Conservation (phyloP, 768 basidiomycete species). For the Clitopilus hobsonii region DNA sequence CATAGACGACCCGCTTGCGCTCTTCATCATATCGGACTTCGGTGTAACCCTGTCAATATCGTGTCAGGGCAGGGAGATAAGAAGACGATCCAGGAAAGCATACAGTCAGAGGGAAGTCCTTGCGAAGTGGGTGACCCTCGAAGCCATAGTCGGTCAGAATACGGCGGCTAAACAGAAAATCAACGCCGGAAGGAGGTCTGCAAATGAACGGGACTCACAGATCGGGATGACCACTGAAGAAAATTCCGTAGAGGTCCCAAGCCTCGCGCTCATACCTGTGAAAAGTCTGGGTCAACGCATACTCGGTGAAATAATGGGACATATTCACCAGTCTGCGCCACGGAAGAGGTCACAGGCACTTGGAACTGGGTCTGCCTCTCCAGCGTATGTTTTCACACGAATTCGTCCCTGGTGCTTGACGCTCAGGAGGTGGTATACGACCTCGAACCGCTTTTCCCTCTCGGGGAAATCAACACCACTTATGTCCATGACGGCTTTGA, state of each 20-base stretch:
- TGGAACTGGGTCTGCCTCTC: conserved; percentile 89
- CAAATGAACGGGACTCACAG: conserved; percentile 54
- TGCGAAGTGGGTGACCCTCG: conserved; percentile 95
- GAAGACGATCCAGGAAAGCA: conserved; percentile 17
- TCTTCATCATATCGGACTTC: conserved; percentile 98
- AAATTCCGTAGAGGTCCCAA: conserved; percentile 97
- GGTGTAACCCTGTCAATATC: conserved; percentile 77
- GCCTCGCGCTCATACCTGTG: conserved; percentile 92
- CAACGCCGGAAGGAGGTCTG: neutral
- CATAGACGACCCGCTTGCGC: conserved; percentile 94
- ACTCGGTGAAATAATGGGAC: neutral
- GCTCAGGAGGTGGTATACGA: conserved; percentile 93
- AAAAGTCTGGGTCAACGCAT: neutral
- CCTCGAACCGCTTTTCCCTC: conserved; percentile 89
- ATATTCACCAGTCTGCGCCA: conserved; percentile 89
- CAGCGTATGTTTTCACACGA: conserved; percentile 95
- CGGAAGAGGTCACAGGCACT: conserved; percentile 74
- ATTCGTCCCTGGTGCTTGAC: conserved; percentile 76
- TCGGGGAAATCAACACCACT: conserved; percentile 95
- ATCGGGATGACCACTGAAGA: conserved; percentile 95
- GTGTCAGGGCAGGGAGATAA: neutral
- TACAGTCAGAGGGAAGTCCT: conserved; percentile 97
- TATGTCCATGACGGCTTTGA: conserved; percentile 89
- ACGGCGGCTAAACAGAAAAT: conserved; percentile 60
- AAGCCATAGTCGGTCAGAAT: conserved; percentile 99